Evolutionary conservation across 1,284 basidiomycete species (phyloP).

Genomic region (Ustilago esculenta): DNA sequence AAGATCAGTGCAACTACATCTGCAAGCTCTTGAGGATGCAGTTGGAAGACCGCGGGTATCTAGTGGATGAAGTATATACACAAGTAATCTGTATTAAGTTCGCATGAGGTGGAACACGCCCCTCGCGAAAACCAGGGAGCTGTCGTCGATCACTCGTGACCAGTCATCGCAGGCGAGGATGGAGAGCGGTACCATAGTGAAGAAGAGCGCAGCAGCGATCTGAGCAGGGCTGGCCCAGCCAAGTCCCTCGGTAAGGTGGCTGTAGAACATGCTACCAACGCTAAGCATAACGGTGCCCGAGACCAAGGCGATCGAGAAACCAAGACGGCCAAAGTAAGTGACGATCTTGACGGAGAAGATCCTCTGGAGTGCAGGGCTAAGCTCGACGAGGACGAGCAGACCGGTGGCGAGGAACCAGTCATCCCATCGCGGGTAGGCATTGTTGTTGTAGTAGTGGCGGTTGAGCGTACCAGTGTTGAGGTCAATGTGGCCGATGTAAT

Average conservation of each 20-base stretch:
- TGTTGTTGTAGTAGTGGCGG: constrained; percentile 35
- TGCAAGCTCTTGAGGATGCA: neutral
- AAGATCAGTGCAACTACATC: too few species aligned
- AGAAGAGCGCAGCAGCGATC: constrained; percentile 45
- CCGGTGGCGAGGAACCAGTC: constrained; percentile 54
- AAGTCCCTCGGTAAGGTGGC: constrained; percentile 26
- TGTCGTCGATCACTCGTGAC: constrained; percentile 48
- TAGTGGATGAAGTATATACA: neutral
- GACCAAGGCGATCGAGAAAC: constrained; percentile 51
- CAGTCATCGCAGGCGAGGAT: constrained; percentile 46
- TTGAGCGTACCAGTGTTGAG: constrained; percentile 49
- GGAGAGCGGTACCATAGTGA: constrained; percentile 49
- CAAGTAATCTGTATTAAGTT: constrained; percentile 2
- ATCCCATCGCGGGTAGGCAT: constrained; percentile 53
- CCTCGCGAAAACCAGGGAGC: constrained; percentile 34
- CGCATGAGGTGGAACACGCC: constrained; percentile 46
- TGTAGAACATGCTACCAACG: constrained; percentile 46
- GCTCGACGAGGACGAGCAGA: constrained; percentile 47
- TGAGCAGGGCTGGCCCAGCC: constrained; percentile 34
- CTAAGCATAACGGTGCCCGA: constrained; percentile 52
- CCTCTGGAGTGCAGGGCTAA: constrained; percentile 33
- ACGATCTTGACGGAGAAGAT: constrained; percentile 33
- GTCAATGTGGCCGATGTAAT: constrained; percentile 49
- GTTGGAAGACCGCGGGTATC: constrained; percentile 9
- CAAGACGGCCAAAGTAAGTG: constrained; percentile 48